phyloP scores from a whole-genome alignment of 1,139 yeast species.

The Kodamaea plutei region DNA sequence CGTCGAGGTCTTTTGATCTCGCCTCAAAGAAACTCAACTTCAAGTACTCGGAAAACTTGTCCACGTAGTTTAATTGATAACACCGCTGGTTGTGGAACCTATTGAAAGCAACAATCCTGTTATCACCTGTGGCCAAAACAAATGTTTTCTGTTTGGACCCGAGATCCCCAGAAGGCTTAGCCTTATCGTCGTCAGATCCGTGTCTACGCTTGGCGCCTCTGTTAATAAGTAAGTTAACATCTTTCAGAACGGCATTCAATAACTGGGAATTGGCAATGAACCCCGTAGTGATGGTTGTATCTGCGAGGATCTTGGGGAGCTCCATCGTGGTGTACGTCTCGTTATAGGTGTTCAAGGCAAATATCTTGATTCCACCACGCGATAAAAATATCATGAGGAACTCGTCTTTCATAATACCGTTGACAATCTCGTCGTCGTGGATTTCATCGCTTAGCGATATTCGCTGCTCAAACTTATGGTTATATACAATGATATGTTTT shows the following conservation, averaged over 20 bases:
- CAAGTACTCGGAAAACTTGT: conserved; percentile 52
- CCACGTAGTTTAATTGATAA: conserved; percentile 58
- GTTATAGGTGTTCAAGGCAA: conserved; percentile 39
- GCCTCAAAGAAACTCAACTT: conserved; percentile 55
- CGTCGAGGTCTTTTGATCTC: conserved; percentile 54
- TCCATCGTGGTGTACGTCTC: conserved; percentile 33
- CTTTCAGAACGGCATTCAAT: conserved; percentile 40
- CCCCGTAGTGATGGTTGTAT: conserved; percentile 66
- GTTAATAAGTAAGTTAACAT: conserved; percentile 28
- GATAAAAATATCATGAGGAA: conserved; percentile 50
- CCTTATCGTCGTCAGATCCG: conserved; percentile 10
- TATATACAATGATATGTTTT: conserved; percentile 60
- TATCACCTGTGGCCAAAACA: conserved; percentile 72
- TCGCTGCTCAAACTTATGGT: conserved; percentile 51
- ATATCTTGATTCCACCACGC: conserved; percentile 54
- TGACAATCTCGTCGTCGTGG: conserved; percentile 46
- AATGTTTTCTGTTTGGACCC: conserved; percentile 48
- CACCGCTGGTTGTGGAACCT: conserved; percentile 64
- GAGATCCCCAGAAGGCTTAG: conserved; percentile 2
- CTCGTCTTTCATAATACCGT: conserved; percentile 50
- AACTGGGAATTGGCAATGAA: conserved; percentile 50
- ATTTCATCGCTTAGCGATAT: conserved; percentile 34
- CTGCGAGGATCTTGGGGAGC: conserved; percentile 51
- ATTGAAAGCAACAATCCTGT: conserved; percentile 62
- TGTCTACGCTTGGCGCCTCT: conserved; percentile 33